Conservation (phyloP, 169 alveolate genomes). For the Cryptosporidium parvum region DNA sequence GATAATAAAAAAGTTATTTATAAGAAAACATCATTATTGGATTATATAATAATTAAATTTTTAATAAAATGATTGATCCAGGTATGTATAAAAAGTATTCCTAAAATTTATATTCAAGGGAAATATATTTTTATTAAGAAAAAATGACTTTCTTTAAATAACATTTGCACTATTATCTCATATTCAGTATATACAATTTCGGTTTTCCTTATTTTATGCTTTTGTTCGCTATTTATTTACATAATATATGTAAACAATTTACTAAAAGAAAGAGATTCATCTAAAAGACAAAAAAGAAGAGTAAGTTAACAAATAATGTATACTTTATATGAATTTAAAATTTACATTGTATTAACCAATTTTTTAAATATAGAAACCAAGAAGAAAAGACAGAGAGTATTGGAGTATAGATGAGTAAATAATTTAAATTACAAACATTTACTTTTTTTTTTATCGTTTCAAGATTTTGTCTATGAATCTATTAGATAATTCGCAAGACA, state of each 20-base stretch:
- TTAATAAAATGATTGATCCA: slow-evolving; percentile 43
- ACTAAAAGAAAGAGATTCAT: slow-evolving; percentile 21
- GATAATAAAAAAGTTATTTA: not conserved
- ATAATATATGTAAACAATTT: slow-evolving; percentile 60
- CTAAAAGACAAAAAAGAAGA: slow-evolving; percentile 29
- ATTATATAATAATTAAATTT: not conserved
- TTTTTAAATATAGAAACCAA: slow-evolving; percentile 46
- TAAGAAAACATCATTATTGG: not conserved
- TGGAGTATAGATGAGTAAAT: slow-evolving; percentile 69
- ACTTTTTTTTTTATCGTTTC: no score
- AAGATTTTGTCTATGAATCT: no score
- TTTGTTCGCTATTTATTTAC: slow-evolving; percentile 21
- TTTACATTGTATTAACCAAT: not conserved
- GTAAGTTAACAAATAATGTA: slow-evolving; percentile 27
- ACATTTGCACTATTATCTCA: not conserved
- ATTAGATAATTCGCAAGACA: no score
- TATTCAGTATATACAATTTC: slow-evolving; percentile 43
- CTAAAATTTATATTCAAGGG: not conserved
- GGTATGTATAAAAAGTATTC: not conserved
- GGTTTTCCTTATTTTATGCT: slow-evolving; percentile 22
- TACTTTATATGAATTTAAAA: not conserved
- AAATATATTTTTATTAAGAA: no score
- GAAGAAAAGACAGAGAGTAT: slow-evolving; percentile 67
- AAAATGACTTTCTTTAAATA: not conserved
- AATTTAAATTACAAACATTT: not conserved